Evolutionary conservation across 2,329 filamentous ascomycete species (phyloP), one percentile per base, ranked within the genome.

Genomic region (Lachnellula arida): DNA sequence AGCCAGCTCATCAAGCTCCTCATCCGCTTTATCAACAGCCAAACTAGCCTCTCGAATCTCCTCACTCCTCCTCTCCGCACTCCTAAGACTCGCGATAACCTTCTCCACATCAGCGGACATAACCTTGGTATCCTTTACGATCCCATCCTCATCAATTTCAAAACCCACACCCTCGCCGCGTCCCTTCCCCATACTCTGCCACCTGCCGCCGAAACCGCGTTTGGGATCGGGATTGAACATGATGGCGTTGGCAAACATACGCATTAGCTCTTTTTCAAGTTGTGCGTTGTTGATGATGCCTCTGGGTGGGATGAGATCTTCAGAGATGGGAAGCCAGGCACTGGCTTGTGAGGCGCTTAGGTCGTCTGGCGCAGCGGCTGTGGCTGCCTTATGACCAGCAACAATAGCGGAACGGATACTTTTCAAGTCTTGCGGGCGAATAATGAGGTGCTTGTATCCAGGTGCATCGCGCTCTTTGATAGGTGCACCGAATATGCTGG

Each of bases 191-290:
- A 74, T 67, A 22, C 63, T 65, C 54, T 75, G 73, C 65, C 81
- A 71, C 60, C 64, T 32, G 60, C 62, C 28, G 0, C 64, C 62
- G 61, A 91, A 88, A 0, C 88, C 87, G 25, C 86, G 82, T 62
- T 88, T 78, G 0, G 87, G 85, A 60, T 96, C 90, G 0, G 89
- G 86, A 65, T 97, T 97, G 77, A 96, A 99, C 94, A 99, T 97
- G 72, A 97, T 88, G 17, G 94, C 93, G 67, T 97, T 97, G 63
- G 91, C 91, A 71, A 97, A 96, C 89, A 97, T 97, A 65, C 95
- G 89, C 65, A 95, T 90, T 11, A 97, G 77, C 71, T 97, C 93
- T 63, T 91, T 90, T 72, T 97, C 93, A 15, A 97, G 79, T 70
- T 97, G 94, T 1, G 88, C 85, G 50, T 89, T 92, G 72, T 97